Conservation (phyloP, 1,284 basidiomycete species). For the Ustilago xerochloae region DNA sequence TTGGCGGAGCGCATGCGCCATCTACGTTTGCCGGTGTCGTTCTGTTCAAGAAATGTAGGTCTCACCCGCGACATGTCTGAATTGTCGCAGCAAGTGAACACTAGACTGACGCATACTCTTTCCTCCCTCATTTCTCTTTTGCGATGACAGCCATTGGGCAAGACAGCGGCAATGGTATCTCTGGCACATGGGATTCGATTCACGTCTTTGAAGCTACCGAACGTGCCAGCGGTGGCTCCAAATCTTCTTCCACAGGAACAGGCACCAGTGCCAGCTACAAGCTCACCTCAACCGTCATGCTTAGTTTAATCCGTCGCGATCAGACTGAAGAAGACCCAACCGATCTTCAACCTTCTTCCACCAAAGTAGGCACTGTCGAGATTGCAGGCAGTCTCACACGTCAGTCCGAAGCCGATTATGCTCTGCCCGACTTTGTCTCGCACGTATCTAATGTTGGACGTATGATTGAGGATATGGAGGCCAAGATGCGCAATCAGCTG, state of each 20-base stretch:
- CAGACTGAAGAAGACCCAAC: constrained; percentile 66
- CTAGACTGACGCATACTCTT: neutral
- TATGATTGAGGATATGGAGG: constrained; percentile 98
- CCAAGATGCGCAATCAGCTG: constrained; percentile 94
- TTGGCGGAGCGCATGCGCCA: constrained; percentile 70
- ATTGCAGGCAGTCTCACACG: constrained; percentile 96
- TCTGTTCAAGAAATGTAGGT: constrained; percentile 91
- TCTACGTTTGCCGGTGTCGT: constrained; percentile 91
- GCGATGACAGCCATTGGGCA: constrained; percentile 32
- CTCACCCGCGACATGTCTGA: neutral
- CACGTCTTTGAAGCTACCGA: constrained; percentile 96
- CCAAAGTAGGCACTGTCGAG: constrained; percentile 78
- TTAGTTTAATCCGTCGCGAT: constrained; percentile 82
- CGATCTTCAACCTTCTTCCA: constrained; percentile 25
- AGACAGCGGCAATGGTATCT: constrained; percentile 54
- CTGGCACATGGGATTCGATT: constrained; percentile 94
- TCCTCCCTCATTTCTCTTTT: neutral
- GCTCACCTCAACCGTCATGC: constrained; percentile 95
- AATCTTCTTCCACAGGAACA: constrained; percentile 18
- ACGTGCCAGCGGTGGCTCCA: constrained; percentile 69
- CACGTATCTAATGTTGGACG: constrained; percentile 92
- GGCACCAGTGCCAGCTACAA: constrained; percentile 94
- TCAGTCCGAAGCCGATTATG: constrained; percentile 77
- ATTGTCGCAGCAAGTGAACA: neutral
- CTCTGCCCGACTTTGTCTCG: constrained; percentile 69